Percentiles rank a stretch among this genome's conserved stretches.
These are phyloP conservation scores for Beauveria brongniartii DNA, from an alignment of 2,329 filamentous ascomycete genomes.

Conservation along the genomic window DNA sequence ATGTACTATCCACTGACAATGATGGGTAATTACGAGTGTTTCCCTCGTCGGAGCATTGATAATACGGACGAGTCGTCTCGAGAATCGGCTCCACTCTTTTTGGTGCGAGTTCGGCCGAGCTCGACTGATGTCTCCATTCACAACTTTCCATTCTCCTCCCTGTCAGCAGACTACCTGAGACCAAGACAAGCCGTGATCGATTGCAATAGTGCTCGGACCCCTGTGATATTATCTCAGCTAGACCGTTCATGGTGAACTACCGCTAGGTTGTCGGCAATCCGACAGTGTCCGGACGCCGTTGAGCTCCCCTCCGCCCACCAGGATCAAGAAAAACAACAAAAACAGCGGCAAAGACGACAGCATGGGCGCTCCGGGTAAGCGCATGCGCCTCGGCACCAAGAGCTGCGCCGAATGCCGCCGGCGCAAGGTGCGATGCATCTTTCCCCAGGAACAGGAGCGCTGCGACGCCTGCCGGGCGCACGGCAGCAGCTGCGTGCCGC, in stretches of 20 bases:
- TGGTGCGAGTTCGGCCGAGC: not conserved
- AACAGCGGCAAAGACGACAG: not conserved
- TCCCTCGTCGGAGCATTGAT: too few relatives aligned
- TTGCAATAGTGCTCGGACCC: too few relatives aligned
- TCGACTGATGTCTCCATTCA: not conserved
- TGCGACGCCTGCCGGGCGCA: conserved; percentile 38
- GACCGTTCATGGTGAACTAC: not conserved
- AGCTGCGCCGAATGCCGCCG: conserved; percentile 35
- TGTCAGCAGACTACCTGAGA: too few relatives aligned
- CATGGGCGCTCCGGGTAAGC: conserved; percentile 16
- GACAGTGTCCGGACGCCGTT: not conserved
- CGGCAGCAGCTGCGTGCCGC: conserved; percentile 35
- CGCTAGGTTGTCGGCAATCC: not conserved
- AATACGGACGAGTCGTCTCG: too few relatives aligned
- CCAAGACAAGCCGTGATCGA: not conserved
- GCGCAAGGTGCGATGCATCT: conserved; percentile 41
- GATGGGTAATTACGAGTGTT: not conserved
- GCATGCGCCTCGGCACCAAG: conserved; percentile 24
- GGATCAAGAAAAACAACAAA: not conserved
- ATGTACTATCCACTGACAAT: not conserved
- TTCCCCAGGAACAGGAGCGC: conserved; percentile 25
- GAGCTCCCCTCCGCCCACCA: not conserved
- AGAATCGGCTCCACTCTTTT: not conserved
- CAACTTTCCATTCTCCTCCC: not conserved
- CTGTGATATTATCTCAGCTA: too few relatives aligned